phyloP scores from a whole-genome alignment of 1,284 basidiomycete genomes.

The Coniferiporia weirii region DNA sequence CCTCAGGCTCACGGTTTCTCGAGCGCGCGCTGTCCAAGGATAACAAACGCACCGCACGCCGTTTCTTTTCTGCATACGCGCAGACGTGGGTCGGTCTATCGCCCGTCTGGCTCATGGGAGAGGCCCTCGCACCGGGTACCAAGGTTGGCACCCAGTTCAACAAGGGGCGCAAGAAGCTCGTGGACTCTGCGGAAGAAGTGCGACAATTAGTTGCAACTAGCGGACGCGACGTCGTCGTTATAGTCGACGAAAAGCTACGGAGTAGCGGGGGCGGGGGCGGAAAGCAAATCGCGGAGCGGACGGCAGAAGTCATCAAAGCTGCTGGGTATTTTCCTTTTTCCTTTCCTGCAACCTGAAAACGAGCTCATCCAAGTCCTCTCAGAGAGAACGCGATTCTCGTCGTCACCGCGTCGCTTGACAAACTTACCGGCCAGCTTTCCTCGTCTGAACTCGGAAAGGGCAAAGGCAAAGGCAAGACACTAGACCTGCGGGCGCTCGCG shows the following conservation, averaged over 20 bases:
- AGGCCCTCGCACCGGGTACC: slow-evolving; percentile 20
- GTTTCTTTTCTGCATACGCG: slow-evolving; percentile 21
- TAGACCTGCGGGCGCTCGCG: slow-evolving; percentile 8
- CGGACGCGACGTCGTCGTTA: slow-evolving; percentile 21
- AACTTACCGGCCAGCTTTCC: slow-evolving; percentile 8
- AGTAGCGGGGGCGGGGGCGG: slow-evolving; percentile 11
- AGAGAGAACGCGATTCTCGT: slow-evolving; percentile 23
- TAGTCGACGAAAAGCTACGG: slow-evolving; percentile 22
- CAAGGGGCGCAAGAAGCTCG: slow-evolving; percentile 18
- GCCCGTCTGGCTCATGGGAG: slow-evolving; percentile 24
- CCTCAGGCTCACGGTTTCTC: slow-evolving; percentile 4
- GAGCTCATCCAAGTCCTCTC: neutral
- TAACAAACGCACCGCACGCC: slow-evolving; percentile 14
- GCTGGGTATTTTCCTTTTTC: slow-evolving; percentile 19
- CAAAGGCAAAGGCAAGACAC: neutral
- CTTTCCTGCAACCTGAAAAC: neutral
- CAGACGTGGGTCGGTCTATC: slow-evolving; percentile 22
- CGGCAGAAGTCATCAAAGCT: slow-evolving; percentile 23
- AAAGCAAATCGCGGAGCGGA: slow-evolving; percentile 14
- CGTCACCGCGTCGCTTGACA: slow-evolving; percentile 22
- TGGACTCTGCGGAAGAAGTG: slow-evolving; percentile 19
- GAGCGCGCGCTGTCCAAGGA: slow-evolving; percentile 15
- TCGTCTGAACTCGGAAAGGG: neutral
- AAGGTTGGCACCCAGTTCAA: slow-evolving; percentile 22
- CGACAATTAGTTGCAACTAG: slow-evolving; percentile 14